A percentile compares a stretch with the other conserved stretches of the same genome.
phyloP scores from a whole-genome alignment of 2,329 filamentous ascomycete species.

The Canariomyces notabilis region DNA sequence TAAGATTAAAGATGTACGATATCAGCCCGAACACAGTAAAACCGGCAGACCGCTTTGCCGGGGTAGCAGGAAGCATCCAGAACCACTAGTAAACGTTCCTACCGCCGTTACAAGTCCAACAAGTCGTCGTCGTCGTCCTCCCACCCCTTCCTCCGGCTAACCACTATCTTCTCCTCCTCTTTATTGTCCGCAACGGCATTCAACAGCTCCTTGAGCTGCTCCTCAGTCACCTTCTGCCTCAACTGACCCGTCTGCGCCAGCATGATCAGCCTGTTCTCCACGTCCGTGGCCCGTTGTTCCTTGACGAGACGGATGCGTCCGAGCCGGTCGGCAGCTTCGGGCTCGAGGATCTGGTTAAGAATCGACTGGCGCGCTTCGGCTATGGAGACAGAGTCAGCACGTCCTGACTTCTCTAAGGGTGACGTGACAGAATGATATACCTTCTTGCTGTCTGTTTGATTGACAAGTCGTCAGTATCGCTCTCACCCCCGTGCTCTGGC shows the following conservation, averaged over 20 bases:
- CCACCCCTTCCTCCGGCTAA: conserved; percentile 78
- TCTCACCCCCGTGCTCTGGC: too few species aligned
- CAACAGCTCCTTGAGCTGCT: conserved; percentile 87
- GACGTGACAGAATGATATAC: conserved; percentile 26
- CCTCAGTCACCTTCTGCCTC: conserved; percentile 80
- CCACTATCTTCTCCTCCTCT: conserved; percentile 80
- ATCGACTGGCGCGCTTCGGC: conserved; percentile 71
- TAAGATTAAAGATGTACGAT: conserved; percentile 10
- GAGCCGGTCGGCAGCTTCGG: conserved; percentile 86
- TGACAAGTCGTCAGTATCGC: neutral
- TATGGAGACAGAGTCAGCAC: conserved; percentile 25
- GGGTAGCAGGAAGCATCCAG: neutral
- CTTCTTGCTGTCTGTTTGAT: conserved; percentile 41
- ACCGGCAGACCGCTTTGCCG: neutral
- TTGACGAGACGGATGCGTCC: conserved; percentile 95
- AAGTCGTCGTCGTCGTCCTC: conserved; percentile 81
- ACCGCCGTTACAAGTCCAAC: conserved; percentile 46
- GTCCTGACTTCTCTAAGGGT: neutral
- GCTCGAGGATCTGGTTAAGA: conserved; percentile 88
- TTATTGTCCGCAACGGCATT: conserved; percentile 76
- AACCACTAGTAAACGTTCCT: neutral
- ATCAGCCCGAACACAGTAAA: neutral
- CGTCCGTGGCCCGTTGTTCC: conserved; percentile 78
- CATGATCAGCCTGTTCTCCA: conserved; percentile 91
- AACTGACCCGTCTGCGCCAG: conserved; percentile 85